Evolutionary conservation across 768 basidiomycete genomes (phyloP), one percentile per base, ranked within the genome.

Genomic region (Lentinula aciculospora): DNA sequence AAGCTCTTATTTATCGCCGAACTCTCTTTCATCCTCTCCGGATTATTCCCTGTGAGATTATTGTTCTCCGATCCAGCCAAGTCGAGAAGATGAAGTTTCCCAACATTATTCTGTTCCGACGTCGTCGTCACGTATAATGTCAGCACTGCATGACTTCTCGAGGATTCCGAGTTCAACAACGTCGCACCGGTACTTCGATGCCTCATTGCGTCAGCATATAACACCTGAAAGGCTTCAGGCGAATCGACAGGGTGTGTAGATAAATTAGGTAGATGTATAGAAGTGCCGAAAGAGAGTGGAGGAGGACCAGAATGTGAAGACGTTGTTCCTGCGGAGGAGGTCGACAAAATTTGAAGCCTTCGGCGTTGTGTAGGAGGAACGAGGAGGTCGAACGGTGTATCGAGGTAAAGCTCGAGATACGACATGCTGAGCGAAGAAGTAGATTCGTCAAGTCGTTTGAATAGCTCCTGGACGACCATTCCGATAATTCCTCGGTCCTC

Each of bases 31-130:
- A 94, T 92, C 1, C 94, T 84, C n/a, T 81, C 84, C 1, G 84
- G 75, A 66, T 94, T 89, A 62, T 94, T 94, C 4, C 93, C 92
- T 3, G 94, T 94, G 27, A 89, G 76, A 77, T 85, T 94, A 69
- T 94, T 94, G 65, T 94, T 94, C 73, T 95, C 93, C 0, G 89
- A 92, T 25, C 93, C 93, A 15, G 93, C 93, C 25, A 95, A 78
- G 71, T 95, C 93, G 13, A 94, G 90, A 7, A 94, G 81, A 62
- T 91, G 91, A 57, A 94, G 85, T 68, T 88, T 91, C 7, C 92
- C 91, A n/a, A n/a, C n/a, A n/a, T n/a, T n/a, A n/a, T n/a, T n/a
- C n/a, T n/a, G n/a, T n/a, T n/a, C n/a, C n/a, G n/a, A n/a, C 1
- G 77, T 79, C 51, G 86, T 67, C 21, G 77, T 80, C 25, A 85